Base-by-base conservation (phyloP, 208 protist species). In the Wallacemonas sp. region DNA sequence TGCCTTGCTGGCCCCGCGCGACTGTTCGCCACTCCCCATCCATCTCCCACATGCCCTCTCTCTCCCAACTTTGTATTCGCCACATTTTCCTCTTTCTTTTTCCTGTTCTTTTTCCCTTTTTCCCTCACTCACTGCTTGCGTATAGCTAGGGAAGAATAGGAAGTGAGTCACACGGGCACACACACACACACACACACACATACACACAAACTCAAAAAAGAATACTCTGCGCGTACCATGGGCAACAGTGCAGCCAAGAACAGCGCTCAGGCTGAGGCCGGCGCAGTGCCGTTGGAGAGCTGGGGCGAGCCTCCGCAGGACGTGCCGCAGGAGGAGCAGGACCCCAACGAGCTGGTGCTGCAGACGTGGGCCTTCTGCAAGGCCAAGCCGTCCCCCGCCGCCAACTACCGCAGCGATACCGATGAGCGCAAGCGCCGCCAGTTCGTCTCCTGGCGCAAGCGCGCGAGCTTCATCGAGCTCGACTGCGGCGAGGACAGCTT, bases 401-500 rank as follows among this genome's bases (percentile, higher is more conserved):
- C 82, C 31, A 74, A 77, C 59, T 94, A 93, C 76, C 88, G 84
- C 78, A 95, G 88, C 57, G 92, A 93, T 57, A 74, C 77, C 28
- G 92, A 94, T 63, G 89, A 95, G 72, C 77, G 78, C 39, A 79
- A 89, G 66, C 80, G 87, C 22, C 81, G 86, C 11, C 72, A 85
- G 61, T 61, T 33, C 32, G 65, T 94, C 22, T 57, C 70, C 45
- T 97, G 93, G 93, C 76, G 93, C 23, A 93, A 96, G 69, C 88
- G 93, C 3, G 72, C 86, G 2, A 92, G 84, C 64, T 97, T 95
- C 55, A 83, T 96, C 48, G 93, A 94, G 74, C 78, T 97, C 16
- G 89, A 97, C 87, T 97, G 93, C 67, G 93, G 93, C 22, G 93
- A 97, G 57, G 93, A 97, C 73, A 94, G 86, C 67, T 97, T 97